phyloP scores from a whole-genome alignment of 352 stramenopile species.

The Pythium rhizo-oryzae region DNA sequence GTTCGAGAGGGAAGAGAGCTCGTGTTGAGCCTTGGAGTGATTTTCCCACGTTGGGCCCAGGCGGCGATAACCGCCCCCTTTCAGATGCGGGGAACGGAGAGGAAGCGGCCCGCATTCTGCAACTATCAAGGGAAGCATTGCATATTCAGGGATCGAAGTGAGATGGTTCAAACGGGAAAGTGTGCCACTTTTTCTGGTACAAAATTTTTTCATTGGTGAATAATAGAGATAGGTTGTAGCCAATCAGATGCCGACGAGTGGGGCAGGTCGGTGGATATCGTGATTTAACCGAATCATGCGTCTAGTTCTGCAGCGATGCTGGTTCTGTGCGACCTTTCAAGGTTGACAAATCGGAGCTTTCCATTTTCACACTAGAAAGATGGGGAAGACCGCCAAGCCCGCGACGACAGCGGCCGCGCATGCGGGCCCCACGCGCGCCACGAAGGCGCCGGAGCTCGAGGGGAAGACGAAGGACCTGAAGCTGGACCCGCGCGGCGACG shows the following conservation, averaged over 20 bases:
- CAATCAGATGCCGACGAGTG: conserved; percentile 14
- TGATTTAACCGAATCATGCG: neutral
- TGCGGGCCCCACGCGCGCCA: too few species aligned
- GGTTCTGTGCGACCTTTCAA: conserved; percentile 16
- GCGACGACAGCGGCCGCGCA: conserved; percentile 1
- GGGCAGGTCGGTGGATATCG: conserved; percentile 12
- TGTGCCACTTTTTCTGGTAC: conserved; percentile 23
- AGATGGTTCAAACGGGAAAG: conserved; percentile 17
- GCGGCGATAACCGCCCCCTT: conserved; percentile 26
- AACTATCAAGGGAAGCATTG: conserved; percentile 9
- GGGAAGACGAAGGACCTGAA: conserved; percentile 41
- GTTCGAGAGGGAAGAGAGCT: neutral
- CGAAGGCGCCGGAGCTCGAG: neutral
- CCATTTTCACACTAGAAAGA: conserved; percentile 9
- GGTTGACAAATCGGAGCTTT: neutral
- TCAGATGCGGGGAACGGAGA: conserved; percentile 7
- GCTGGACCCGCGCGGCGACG: conserved; percentile 67
- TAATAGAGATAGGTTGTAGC: neutral
- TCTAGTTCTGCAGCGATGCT: conserved; percentile 2
- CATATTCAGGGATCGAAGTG: conserved; percentile 2
- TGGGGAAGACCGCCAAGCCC: conserved; percentile 8
- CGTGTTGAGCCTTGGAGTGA: neutral
- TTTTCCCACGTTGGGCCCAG: conserved; percentile 17
- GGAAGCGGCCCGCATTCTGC: conserved; percentile 7
- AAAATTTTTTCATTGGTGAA: conserved; percentile 5